Base-by-base conservation (phyloP, 2,329 filamentous ascomycete species). In the Xylariaceae sp. region DNA sequence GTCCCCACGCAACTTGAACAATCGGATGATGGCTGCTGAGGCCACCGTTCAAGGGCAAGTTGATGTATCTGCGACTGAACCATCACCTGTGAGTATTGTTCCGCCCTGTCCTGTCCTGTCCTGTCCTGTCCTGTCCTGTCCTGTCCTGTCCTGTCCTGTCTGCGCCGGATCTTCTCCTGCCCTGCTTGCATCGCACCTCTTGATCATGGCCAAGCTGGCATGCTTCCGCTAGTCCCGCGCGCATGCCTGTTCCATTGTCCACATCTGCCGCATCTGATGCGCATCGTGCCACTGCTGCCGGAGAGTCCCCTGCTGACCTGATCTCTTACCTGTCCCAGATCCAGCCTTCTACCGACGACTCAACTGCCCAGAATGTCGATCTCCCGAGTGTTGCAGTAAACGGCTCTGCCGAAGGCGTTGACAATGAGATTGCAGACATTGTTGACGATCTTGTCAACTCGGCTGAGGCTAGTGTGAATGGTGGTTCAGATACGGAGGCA, bases 401-500 rank as follows among this genome's bases (percentile, higher is more conserved):
- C 66, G 77, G 78, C 69, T 72, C 66, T 60, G 69, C 69, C 65
- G 74, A 83, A 62, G 80, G 82, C 54, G 71, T 77, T 60, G 79
- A 77, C 62, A 80, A 81, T 64, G 78, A 78, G 65, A 79, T 82
- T 65, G 73, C 74, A 65, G 77, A 73, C 50, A 76, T 74, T 55
- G 75, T 82, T 56, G 83, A 87, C 63, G 76, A 84, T 64, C 74
- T 79, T 58, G 72, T 79, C 58, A 78, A 80, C 66, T 87, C 84
- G 53, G 77, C 82, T 59, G 82, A 87, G 63, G 83, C 83, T 57
- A 89, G 87, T 67, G 76, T 82, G 58, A 90, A 84, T 68, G 87
- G 86, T 60, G 86, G 84, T 62, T 92, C 89, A 50, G 89, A 92
- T 71, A 90, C 83, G 39, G 89, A 92, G 67, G 81, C 83, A 60